A percentile compares a stretch with the other conserved stretches of the same genome.
phyloP scores from a whole-genome alignment of 2,329 filamentous ascomycete species.

The Diaporthe sp. region DNA sequence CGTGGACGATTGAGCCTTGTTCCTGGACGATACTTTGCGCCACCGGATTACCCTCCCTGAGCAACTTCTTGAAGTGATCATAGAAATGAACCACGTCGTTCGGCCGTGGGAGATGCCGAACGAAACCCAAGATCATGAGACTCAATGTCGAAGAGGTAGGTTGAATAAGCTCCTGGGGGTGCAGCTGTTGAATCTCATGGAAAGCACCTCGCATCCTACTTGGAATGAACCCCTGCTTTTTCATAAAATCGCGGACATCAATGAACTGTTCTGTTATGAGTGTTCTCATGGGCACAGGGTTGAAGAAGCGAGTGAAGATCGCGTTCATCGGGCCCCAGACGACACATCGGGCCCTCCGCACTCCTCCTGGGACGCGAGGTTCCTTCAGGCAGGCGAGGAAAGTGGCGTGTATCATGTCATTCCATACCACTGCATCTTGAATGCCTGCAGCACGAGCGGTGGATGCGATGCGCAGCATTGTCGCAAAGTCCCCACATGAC shows the following conservation, averaged over 20 bases:
- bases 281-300: conserved; percentile 55
- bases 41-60: conserved; percentile 49
- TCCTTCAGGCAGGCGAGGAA: conserved; percentile 57
- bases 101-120: conserved; percentile 51
- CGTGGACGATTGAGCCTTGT: conserved; percentile 57
- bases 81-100: conserved; percentile 59
- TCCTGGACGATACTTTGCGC: conserved; percentile 50
- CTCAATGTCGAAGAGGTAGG: conserved; percentile 53
- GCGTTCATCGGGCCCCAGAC: conserved; percentile 60
- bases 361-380: conserved; percentile 41
- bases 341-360: conserved; percentile 33
- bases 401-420: conserved; percentile 64
- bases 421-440: conserved; percentile 58
- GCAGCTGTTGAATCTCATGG: conserved; percentile 35
- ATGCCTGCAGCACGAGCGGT: conserved; percentile 60
- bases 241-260: conserved; percentile 29
- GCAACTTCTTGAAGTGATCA: conserved; percentile 54
- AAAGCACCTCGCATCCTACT: conserved; percentile 34
- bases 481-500: conserved; percentile 59
- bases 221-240: conserved; percentile 22
- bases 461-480: conserved; percentile 65
- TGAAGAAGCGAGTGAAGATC: conserved; percentile 60
- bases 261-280: conserved; percentile 41
- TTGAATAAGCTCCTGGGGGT: conserved; percentile 38
- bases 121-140: conserved; percentile 60